phyloP scores from a whole-genome alignment of 306 rosid species.

The Quercus parvula region DNA sequence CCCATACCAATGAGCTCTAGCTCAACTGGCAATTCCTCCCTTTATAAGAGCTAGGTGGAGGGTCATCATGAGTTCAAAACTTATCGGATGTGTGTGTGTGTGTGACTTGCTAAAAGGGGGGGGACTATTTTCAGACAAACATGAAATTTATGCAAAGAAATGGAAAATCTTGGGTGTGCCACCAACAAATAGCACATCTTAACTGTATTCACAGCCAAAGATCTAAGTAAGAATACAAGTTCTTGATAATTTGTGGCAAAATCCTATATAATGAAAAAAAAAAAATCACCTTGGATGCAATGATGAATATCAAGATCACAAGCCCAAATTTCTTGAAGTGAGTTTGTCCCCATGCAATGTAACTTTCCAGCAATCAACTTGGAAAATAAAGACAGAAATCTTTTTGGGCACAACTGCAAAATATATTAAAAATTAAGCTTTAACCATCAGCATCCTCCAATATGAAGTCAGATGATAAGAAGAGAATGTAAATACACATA shows the following conservation, averaged over 20 bases:
- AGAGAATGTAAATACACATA: too few species aligned
- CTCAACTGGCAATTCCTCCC: too few species aligned
- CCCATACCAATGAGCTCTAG: too few species aligned
- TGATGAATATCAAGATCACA: conserved; percentile 21
- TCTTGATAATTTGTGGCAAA: background rate
- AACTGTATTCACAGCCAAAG: background rate
- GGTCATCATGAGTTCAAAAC: too few species aligned
- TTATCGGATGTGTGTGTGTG: too few species aligned
- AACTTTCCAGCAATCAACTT: conserved; percentile 78
- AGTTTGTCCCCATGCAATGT: conserved; percentile 83
- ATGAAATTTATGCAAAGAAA: background rate
- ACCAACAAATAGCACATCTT: background rate
- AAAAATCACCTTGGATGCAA: conserved; percentile 1
- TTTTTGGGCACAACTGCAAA: conserved; percentile 83
- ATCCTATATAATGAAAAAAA: background rate
- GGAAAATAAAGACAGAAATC: conserved; percentile 62
- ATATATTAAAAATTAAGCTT: background rate
- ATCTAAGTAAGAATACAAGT: background rate
- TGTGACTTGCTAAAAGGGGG: too few species aligned
- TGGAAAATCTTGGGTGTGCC: background rate
- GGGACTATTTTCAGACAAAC: too few species aligned
- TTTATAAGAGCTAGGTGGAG: too few species aligned
- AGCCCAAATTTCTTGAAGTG: conserved; percentile 53
- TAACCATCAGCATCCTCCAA: conserved; percentile 7
- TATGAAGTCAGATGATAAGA: background rate